Base-by-base conservation (phyloP, 352 stramenopile genomes). In the Phytophthora cactorum region DNA sequence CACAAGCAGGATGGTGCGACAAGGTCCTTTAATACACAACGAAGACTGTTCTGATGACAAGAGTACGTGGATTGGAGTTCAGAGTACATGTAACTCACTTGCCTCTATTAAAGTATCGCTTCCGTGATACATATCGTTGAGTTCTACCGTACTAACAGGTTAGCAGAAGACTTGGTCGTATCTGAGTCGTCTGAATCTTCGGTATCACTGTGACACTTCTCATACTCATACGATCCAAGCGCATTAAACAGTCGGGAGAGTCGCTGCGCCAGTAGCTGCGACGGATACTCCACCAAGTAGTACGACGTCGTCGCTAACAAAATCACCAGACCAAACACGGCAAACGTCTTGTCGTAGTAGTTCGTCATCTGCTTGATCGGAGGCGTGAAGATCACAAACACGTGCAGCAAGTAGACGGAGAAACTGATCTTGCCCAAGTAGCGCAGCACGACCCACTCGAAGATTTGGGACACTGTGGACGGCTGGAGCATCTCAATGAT, bases 381-480 rank as follows among this genome's bases (percentile, higher is more conserved):
- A 15, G 17, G 17, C 1, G 17, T 52, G 22, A 52, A 52, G 45
- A 52, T 52, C 45, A 52, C 45, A 10, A 52, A 52, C 25, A 36
- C 45, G 25, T 52, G 45, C n/a, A 52, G 45, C 14, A 52, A 17
- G 14, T 52, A 52, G 2, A 52, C 45, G 10, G 45, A 52, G 17
- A 52, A 52, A 9, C 45, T 52, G 25, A 52, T 52, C 45, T 52
- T 52, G 22, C 45, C 22, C 22, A 52, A 31, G 25, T 52, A 52
- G 3, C 45, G 17, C 7, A 52, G 45, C 27, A 52, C 45, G 9
- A 52, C 22, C 45, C 45, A 52, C 45, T 52, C 45, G 25, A 52
- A 52, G 5, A 52, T 34, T 9, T 34, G 8, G 4, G 22, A 52
- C 11, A 52, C 22, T 2, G 25, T 52, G 11, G 45, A 52, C 45